Evolutionary conservation across 345 rosid species (phyloP).

Genomic region (Corchorus olitorius): DNA sequence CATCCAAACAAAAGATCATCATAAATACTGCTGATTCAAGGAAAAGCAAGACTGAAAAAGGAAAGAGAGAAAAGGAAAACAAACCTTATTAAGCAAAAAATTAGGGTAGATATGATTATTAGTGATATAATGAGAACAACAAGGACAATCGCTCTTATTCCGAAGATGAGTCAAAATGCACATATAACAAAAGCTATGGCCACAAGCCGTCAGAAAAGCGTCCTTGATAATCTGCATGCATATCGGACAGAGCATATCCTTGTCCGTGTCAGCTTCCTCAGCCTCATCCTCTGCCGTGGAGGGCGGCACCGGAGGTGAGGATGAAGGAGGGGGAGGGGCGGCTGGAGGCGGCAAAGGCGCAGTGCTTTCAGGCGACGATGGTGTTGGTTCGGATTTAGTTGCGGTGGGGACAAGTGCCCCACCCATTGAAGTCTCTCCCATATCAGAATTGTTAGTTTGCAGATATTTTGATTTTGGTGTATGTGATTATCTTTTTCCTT

Average conservation of each 20-base stretch:
- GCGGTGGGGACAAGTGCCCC: conserved; percentile 34
- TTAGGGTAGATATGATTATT: conserved; percentile 50
- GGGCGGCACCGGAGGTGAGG: neutral
- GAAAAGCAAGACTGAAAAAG: neutral
- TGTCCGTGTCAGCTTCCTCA: conserved; percentile 27
- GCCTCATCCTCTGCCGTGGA: conserved; percentile 6
- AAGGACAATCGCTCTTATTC: conserved; percentile 57
- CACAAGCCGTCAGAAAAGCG: conserved; percentile 56
- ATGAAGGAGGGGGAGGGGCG: neutral
- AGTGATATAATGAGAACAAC: conserved; percentile 48
- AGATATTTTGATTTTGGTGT: neutral
- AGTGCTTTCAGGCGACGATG: neutral
- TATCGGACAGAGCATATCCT: conserved; percentile 55
- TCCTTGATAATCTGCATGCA: conserved; percentile 61
- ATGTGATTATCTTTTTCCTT: neutral
- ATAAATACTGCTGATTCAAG: neutral
- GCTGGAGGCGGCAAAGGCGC: neutral
- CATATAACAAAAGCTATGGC: conserved; percentile 57
- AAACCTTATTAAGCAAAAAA: conserved; percentile 55
- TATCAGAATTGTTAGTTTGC: neutral
- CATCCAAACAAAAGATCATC: neutral
- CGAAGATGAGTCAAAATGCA: conserved; percentile 54
- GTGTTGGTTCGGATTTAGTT: conserved; percentile 23
- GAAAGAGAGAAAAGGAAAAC: neutral
- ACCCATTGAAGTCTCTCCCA: conserved; percentile 35